Conservation (phyloP, 805 yeast genomes). For the Starmera quercuum region DNA sequence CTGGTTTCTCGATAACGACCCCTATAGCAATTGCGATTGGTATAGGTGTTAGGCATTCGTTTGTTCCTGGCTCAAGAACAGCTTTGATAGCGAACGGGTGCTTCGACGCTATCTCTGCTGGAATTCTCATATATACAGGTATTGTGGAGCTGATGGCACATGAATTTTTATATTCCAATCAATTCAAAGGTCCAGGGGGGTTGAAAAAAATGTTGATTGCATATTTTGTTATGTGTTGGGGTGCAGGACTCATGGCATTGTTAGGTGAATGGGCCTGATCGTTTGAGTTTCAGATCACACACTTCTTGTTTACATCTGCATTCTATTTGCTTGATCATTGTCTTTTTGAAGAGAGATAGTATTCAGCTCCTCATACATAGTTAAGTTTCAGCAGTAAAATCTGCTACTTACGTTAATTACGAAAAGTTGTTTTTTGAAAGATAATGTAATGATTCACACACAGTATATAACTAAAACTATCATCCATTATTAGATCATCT, state of each 20-base stretch:
- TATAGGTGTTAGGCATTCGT: conserved; percentile 59
- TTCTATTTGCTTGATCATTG: not conserved
- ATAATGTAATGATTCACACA: too few relatives aligned
- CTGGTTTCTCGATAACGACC: conserved; percentile 47
- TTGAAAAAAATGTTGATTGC: conserved; percentile 44
- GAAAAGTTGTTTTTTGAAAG: too few relatives aligned
- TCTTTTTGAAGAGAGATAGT: too few relatives aligned
- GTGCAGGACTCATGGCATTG: conserved; percentile 74
- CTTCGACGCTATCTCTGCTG: conserved; percentile 71
- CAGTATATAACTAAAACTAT: not conserved
- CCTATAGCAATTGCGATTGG: conserved; percentile 79
- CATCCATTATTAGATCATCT: not conserved
- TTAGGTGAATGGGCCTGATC: conserved; percentile 65
- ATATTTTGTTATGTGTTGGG: conserved; percentile 44
- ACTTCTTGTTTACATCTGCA: not conserved
- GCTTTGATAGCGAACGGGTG: conserved; percentile 63
- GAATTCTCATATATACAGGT: conserved; percentile 71
- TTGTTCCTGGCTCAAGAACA: conserved; percentile 48
- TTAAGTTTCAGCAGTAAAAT: too few relatives aligned
- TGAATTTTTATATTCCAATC: conserved; percentile 57
- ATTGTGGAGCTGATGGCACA: conserved; percentile 74
- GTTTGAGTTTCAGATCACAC: not conserved
- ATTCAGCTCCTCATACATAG: too few relatives aligned
- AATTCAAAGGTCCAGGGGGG: conserved; percentile 54
- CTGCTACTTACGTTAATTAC: too few relatives aligned